Percentiles rank a stretch among this genome's conserved stretches.
phyloP scores from a whole-genome alignment of 345 rosid species.

The Linum lewisii region DNA sequence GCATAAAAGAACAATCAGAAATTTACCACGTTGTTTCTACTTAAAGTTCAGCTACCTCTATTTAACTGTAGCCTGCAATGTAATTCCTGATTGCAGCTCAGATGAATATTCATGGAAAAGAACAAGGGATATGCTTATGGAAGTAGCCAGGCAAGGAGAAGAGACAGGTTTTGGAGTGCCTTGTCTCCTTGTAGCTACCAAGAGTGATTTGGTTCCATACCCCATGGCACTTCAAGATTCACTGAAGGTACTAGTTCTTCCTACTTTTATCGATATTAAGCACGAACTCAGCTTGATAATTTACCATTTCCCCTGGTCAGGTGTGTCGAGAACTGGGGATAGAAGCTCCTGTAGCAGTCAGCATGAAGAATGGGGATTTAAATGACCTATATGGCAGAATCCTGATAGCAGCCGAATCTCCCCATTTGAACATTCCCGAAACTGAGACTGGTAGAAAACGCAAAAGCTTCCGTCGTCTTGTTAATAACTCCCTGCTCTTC shows the following conservation, averaged over 20 bases:
- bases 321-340: constrained; percentile 65
- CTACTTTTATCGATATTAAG: constrained; percentile 3
- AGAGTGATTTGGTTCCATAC: constrained; percentile 61
- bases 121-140: constrained; percentile 55
- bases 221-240: constrained; percentile 53
- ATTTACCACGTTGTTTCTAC: too few relatives aligned
- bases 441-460: constrained; percentile 54
- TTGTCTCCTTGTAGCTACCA: constrained; percentile 65
- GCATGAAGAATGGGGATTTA: constrained; percentile 41
- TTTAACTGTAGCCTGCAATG: constrained; percentile 7
- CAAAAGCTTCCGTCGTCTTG: constrained; percentile 41
- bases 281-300: background rate
- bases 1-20: too few relatives aligned
- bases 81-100: constrained; percentile 37
- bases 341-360: constrained; percentile 45
- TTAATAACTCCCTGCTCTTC: constrained; percentile 54
- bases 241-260: constrained; percentile 30
- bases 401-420: constrained; percentile 49
- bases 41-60: background rate
- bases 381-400: constrained; percentile 47
- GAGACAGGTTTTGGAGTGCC: constrained; percentile 53
- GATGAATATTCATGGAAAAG: constrained; percentile 71
- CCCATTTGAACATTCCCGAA: constrained; percentile 69
- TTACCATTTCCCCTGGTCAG: constrained; percentile 21
- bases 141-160: constrained; percentile 62